These are phyloP conservation scores for Buddleja alternifolia DNA, from an alignment of 257 asterid genomes.

Conservation along the genomic window DNA sequence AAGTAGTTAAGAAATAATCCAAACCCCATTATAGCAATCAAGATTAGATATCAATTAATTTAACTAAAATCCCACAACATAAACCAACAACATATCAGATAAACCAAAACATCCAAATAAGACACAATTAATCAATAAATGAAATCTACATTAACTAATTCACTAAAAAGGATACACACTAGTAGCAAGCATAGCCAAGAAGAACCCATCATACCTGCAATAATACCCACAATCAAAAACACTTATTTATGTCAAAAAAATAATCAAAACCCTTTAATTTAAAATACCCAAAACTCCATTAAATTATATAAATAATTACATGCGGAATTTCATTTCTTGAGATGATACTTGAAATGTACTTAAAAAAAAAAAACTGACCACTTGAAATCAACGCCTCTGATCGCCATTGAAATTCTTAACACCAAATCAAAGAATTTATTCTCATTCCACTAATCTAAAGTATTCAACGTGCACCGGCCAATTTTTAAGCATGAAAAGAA, in stretches of 20 bases:
- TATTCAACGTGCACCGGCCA: constrained; percentile 6
- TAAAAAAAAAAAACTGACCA: constrained; percentile 49
- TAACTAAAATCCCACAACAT: background rate
- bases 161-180: constrained; percentile 81
- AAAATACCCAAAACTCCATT: constrained; percentile 21
- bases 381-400: constrained; percentile 88
- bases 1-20: constrained; percentile 44
- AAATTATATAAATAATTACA: constrained; percentile 16
- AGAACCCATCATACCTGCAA: constrained; percentile 98
- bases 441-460: constrained; percentile 40
- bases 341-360: constrained; percentile 9
- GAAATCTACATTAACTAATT: constrained; percentile 22
- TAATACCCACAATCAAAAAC: constrained; percentile 31
- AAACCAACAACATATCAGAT: constrained; percentile 7
- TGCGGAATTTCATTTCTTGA: constrained; percentile 8
- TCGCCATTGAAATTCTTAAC: constrained; percentile 62
- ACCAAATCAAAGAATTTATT: constrained; percentile 39
- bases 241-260: background rate
- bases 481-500: background rate
- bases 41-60: constrained; percentile 1
- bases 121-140: constrained; percentile 23
- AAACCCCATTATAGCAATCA: constrained; percentile 19
- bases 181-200: constrained; percentile 97
- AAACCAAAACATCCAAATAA: background rate
- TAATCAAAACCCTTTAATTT: constrained; percentile 18